Conservation (phyloP, 192 early-diverging fungal species). For the Phycomyces blakesleeanus region DNA sequence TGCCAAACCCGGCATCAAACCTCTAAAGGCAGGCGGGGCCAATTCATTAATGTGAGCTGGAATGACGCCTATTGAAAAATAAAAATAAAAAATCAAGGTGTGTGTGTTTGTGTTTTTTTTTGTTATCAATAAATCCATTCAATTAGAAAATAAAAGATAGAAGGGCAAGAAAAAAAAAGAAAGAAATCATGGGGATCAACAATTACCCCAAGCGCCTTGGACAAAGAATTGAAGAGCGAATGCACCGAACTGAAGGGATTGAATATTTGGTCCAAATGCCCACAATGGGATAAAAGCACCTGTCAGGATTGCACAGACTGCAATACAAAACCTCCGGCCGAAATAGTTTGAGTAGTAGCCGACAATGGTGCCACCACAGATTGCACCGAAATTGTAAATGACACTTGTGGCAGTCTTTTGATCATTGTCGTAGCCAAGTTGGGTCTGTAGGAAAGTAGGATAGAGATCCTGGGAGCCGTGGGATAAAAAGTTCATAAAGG, state of each 20-base stretch:
- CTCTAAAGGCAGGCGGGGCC: constrained; percentile 62
- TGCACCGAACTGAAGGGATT: constrained; percentile 32
- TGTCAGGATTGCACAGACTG: constrained; percentile 45
- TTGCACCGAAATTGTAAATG: constrained; percentile 63
- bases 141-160: too few relatives aligned
- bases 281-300: constrained; percentile 67
- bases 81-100: too few relatives aligned
- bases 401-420: constrained; percentile 58
- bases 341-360: constrained; percentile 66
- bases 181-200: constrained; percentile 18
- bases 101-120: too few relatives aligned
- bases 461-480: constrained; percentile 72
- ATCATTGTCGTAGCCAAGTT: constrained; percentile 48
- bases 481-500: constrained; percentile 65
- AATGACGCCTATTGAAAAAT: constrained; percentile 53
- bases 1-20: constrained; percentile 66
- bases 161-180: too few relatives aligned
- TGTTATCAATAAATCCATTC: too few relatives aligned
- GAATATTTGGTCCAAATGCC: constrained; percentile 42
- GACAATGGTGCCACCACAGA: constrained; percentile 62
- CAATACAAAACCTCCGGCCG: constrained; percentile 59
- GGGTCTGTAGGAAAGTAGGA: constrained; percentile 59
- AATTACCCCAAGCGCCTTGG: constrained; percentile 51
- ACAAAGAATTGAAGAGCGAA: constrained; percentile 57
- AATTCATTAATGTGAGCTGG: constrained; percentile 69